phyloP scores from a whole-genome alignment of 2,329 filamentous ascomycete genomes.

The Passalora sequoiae region DNA sequence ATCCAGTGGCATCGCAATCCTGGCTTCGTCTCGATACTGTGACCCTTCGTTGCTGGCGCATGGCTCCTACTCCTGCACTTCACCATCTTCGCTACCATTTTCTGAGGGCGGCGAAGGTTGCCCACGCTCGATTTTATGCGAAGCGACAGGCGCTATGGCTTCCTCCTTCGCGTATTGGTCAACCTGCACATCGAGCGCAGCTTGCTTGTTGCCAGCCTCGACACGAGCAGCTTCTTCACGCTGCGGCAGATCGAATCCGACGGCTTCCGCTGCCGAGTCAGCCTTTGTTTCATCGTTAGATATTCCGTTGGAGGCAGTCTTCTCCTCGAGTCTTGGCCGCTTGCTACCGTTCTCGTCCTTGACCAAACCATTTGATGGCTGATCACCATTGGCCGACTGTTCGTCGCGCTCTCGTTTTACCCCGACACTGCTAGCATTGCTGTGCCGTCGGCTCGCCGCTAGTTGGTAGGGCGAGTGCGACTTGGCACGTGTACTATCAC shows the following conservation, averaged over 20 bases:
- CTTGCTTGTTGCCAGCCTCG: slow-evolving; percentile 26
- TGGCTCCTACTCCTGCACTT: slow-evolving; percentile 42
- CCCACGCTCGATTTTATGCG: slow-evolving; percentile 9
- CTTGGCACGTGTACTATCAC: slow-evolving; percentile 32
- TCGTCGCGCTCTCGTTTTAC: slow-evolving; percentile 30
- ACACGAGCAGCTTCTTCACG: slow-evolving; percentile 27
- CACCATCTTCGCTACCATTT: slow-evolving; percentile 43
- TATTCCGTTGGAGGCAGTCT: slow-evolving; percentile 5
- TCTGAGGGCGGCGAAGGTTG: slow-evolving; percentile 16
- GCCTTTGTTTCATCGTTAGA: slow-evolving; percentile 9
- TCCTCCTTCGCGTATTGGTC: slow-evolving; percentile 4
- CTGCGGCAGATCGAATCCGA: slow-evolving; percentile 20
- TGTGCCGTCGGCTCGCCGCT: slow-evolving; percentile 31
- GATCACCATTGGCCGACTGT: slow-evolving; percentile 20
- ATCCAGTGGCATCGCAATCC: too few relatives aligned
- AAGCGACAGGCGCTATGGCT: slow-evolving; percentile 6
- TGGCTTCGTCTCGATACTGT: too few relatives aligned
- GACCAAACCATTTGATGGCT: slow-evolving; percentile 14
- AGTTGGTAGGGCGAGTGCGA: slow-evolving; percentile 22
- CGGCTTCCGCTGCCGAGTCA: slow-evolving; percentile 10
- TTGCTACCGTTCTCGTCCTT: slow-evolving; percentile 23
- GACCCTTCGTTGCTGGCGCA: too few relatives aligned
- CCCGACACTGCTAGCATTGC: slow-evolving; percentile 28
- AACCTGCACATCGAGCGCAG: slow-evolving; percentile 20
- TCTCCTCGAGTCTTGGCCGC: slow-evolving; percentile 16